These are phyloP conservation scores for Beta lomatogona DNA, from an alignment of 179 eudicot species.

Conservation along the genomic window DNA sequence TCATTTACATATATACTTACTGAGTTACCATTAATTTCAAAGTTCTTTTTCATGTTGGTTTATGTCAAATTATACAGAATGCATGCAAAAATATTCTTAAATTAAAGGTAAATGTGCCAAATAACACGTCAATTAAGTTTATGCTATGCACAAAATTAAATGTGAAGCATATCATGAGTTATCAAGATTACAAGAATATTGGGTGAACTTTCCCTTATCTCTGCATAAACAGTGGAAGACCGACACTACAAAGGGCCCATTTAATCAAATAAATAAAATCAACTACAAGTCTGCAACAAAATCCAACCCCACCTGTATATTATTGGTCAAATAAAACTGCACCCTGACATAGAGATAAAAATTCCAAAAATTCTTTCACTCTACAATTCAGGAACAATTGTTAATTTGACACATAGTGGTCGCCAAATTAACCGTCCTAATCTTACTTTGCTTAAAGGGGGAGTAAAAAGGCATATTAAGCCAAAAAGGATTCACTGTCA, in stretches of 20 bases:
- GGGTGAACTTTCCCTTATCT: too few species aligned
- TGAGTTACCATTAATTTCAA: too few species aligned
- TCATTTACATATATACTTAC: too few species aligned
- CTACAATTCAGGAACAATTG: constrained; percentile 1
- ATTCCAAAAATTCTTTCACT: constrained; percentile 12
- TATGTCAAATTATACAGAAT: too few species aligned
- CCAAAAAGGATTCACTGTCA: constrained; percentile 3
- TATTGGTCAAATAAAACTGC: not conserved
- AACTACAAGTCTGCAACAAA: not conserved
- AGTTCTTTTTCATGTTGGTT: too few species aligned
- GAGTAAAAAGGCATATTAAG: not conserved
- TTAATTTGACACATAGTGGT: not conserved
- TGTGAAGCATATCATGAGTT: too few species aligned
- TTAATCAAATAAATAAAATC: not conserved
- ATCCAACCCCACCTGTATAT: constrained; percentile 7
- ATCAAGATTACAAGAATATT: too few species aligned
- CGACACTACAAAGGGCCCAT: constrained; percentile 3
- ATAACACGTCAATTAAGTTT: too few species aligned
- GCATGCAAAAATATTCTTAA: too few species aligned
- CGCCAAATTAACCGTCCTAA: not conserved
- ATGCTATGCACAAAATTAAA: too few species aligned
- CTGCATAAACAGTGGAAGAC: not conserved
- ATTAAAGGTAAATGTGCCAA: too few species aligned
- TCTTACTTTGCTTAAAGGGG: not conserved
- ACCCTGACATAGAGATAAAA: constrained; percentile 8